A percentile compares a stretch with the other conserved stretches of the same genome.
Evolutionary conservation across 2,329 filamentous ascomycete species (phyloP).

Genomic region (Monosporascus sp.): DNA sequence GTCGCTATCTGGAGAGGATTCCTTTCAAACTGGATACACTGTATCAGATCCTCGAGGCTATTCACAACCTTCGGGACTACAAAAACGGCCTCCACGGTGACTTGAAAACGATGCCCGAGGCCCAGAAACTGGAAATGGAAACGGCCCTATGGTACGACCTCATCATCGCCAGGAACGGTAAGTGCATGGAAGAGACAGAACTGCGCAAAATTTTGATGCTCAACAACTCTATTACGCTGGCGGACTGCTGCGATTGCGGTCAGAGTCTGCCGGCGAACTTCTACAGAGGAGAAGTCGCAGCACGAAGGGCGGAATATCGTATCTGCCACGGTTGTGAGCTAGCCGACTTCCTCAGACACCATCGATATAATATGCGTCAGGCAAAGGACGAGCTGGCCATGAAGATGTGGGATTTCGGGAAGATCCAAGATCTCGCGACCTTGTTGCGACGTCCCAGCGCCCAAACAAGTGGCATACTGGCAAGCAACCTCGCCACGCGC

Average conservation of each 20-base stretch:
- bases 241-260: neutral
- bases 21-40: constrained; percentile 14
- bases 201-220: neutral
- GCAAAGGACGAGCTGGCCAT: neutral
- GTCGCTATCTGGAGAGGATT: constrained; percentile 19
- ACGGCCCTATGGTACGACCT: neutral
- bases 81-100: neutral
- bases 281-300: neutral
- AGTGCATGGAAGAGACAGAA: neutral
- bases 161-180: neutral
- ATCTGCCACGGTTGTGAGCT: neutral
- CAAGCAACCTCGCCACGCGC: no score
- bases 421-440: neutral
- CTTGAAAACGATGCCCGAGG: neutral
- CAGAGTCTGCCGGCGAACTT: neutral
- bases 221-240: neutral
- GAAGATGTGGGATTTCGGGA: neutral
- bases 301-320: neutral
- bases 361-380: neutral
- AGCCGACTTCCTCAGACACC: neutral
- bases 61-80: constrained; percentile 11
- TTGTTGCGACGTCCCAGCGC: neutral
- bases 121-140: neutral
- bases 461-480: no score
- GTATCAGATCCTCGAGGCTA: constrained; percentile 11